Evolutionary conservation across 306 rosid species (phyloP), one percentile per base, ranked within the genome.

Genomic region (Ochetophila trinervis): DNA sequence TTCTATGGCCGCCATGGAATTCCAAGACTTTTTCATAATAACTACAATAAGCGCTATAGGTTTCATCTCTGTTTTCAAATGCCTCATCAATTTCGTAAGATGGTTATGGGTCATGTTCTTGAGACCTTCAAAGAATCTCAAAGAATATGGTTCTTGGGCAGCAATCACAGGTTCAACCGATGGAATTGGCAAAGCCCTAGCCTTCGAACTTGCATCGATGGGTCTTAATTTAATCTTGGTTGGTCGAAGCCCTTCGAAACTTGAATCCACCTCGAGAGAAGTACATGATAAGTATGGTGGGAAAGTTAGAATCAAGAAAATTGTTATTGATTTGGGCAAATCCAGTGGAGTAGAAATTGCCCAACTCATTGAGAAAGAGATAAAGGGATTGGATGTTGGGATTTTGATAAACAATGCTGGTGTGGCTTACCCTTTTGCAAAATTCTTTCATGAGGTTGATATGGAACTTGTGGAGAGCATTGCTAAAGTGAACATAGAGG

Each of bases 101-200:
- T 89, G 91, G 95, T 61, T 88, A 2, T 88, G 85, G 76, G 55
- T 40, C 15, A 80, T 74, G 80, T 85, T 89, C 34, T 66, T 92
- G 18, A 76, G 98, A 70, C 80, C 95, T 63, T 34, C 83, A 36
- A 89, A 82, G 73, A 21, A 89, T 21, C 91, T 87, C 74, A 92
- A 73, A 75, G 53, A 84, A 3, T 87, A 89, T 44, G 95, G 95
- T 8, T 78, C 95, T 0, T 89, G 98, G 96, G 91, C 84, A 0
- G 34, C 89, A 1, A 27, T 92, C 60, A 89, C 96, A 0, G 98
- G 95, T 12, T 71, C 96, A 44, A 82, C 92, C 0, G 92, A 82
- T 21, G 98, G 96, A 5, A 89, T 92, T 4, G 96, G 96, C 6
- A 91, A 84, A 70, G 78, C 81, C 66, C 32, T 91, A 48, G 87